A percentile compares a stretch with the other conserved stretches of the same genome.
phyloP scores from a whole-genome alignment of 106 monocot species.

The Acorus calamus region DNA sequence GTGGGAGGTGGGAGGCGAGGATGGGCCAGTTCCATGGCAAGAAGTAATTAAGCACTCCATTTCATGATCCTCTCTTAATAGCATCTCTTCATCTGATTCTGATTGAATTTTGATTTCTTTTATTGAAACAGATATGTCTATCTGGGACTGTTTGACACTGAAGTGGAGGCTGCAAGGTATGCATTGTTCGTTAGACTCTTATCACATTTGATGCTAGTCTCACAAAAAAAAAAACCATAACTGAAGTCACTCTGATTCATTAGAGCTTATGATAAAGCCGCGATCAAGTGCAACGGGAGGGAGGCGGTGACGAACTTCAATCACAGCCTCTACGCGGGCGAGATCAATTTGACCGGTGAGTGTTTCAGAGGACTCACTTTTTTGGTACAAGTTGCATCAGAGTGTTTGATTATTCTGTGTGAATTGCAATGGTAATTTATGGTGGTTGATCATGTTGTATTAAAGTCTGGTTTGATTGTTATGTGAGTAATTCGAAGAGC shows the following conservation, averaged over 20 bases:
- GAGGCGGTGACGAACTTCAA: slow-evolving; percentile 22
- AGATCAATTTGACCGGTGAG: slow-evolving; percentile 6
- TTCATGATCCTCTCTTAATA: background rate
- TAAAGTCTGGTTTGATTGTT: too few species aligned
- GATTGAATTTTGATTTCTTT: background rate
- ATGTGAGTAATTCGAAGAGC: too few species aligned
- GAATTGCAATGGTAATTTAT: too few species aligned
- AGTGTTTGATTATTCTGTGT: too few species aligned
- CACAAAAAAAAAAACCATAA: too few species aligned
- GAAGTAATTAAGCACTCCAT: slow-evolving; percentile 17
- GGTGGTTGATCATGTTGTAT: too few species aligned
- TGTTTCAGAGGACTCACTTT: background rate
- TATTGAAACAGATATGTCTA: slow-evolving; percentile 18
- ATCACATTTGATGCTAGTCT: too few species aligned
- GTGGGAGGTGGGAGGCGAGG: slow-evolving; percentile 57
- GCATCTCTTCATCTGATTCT: background rate
- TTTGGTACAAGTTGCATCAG: too few species aligned
- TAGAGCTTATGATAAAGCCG: slow-evolving; percentile 22
- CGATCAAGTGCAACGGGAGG: slow-evolving; percentile 19
- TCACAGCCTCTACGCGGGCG: slow-evolving; percentile 12
- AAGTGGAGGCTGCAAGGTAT: slow-evolving; percentile 29
- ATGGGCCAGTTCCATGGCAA: slow-evolving; percentile 48
- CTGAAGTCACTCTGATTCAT: background rate
- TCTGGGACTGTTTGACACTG: slow-evolving; percentile 27
- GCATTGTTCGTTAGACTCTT: background rate